Evolutionary conservation across 139 green algal species (phyloP), one percentile per base, ranked within the genome.

Genomic region (Chlamydomonas sp.): DNA sequence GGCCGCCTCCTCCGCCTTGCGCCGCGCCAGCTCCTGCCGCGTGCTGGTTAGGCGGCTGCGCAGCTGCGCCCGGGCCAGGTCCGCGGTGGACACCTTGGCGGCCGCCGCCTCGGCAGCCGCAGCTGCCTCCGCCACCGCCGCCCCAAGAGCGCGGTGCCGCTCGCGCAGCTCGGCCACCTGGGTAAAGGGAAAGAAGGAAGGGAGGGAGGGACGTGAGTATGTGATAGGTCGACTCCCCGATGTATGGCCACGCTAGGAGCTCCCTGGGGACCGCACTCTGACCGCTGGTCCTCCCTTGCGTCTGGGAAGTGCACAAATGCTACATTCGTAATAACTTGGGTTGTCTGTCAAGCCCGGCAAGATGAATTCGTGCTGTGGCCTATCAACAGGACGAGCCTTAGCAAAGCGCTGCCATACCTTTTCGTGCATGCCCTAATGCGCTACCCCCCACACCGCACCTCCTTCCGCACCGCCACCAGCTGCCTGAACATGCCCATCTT

Each of bases 1-100:
- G 62, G 69, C 62, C 75, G 78, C 79, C 83, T 88, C 79, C 68
- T 83, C 75, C 57, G 85, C 63, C 83, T 76, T 58, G 3, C 10
- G 18, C 10, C 66, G 66, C 31, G 71, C 61, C 62, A 31, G 9
- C 2, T 83, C 76, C 67, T 85, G 77, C 31, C 31, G 31, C 31
- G 31, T 49, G 31, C 31, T 49, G 31, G 31, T 49, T 49, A 49
- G 31, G 31, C 31, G 31, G 31, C 31, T 49, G 31, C 31, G 31
- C 31, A 49, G 31, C 31, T 49, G 31, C 31, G 31, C 31, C 31
- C 31, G 31, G 31, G 31, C 31, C 31, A 49, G 31, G 31, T 49
- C 31, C 31, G 31, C 31, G 10, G 31, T 66, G 18, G 83, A 74
- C 63, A 63, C n/a, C 62, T 86, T 59, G 58, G 1, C n/a, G 58